Base-by-base conservation (phyloP, 169 alveolate genomes). In the Neospora caninum region DNA sequence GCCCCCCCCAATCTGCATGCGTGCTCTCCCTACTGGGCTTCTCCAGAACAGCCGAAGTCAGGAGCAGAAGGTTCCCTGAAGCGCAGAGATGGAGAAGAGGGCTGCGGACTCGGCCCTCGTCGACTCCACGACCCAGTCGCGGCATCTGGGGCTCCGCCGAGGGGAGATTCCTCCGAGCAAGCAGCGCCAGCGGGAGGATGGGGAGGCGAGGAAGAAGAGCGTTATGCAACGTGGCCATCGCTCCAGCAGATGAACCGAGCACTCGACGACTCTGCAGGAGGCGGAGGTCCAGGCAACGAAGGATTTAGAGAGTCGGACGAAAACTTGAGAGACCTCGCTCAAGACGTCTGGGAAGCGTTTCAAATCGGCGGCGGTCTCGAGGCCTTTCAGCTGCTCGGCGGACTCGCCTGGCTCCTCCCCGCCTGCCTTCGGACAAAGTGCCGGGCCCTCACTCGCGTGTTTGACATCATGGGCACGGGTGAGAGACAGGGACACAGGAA, bases 291-390 rank as follows among this genome's bases (percentile, higher is more conserved):
- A 6, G 73, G 20, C 4, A 29, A 64, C 16, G 73, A 22, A 64
- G 73, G 7, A 9, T 64, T 64, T 29, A 22, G 73, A 6, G 73
- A 64, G 31, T 1, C 73, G 20, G 73, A 16, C 4, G 73, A 64
- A 64, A 64, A 27, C 31, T 29, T 64, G 73, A 22, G 39, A 42
- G 10, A 36, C 20, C 64, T 82, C 34, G 89, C 89, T 7, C 67
- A 82, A 34, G 89, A 38, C 38, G 89, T 82, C 25, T 82, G 89
- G 89, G 64, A 2, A 13, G 89, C 67, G 67, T 82, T 82, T 41
- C 69, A 82, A 36, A 16, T 9, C 38, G 69, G 64, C 39, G 89
- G 89, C 4, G 89, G 89, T 36, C 54, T 82, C 36, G 89, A 82
- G 41, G 34, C 64, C 13, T 25, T 82, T 27, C 89, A 82, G 67